A percentile compares a stretch with the other conserved stretches of the same genome.
Conservation (phyloP, 208 protist species). For the Leishmania martiniquensis region DNA sequence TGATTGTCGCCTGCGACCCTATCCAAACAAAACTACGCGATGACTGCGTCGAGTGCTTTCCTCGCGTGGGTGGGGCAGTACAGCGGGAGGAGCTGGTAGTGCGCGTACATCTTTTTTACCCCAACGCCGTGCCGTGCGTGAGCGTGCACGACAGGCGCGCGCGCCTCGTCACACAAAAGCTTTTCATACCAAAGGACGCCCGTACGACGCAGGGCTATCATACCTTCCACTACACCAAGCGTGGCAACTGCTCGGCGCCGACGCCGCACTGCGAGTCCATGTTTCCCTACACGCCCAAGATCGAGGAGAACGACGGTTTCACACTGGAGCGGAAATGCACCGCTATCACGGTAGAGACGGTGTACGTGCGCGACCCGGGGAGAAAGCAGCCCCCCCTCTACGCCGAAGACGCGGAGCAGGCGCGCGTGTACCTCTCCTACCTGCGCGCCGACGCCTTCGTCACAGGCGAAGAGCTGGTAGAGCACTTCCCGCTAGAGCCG, state of each 20-base stretch:
- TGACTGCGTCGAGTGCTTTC: slow-evolving; percentile 28
- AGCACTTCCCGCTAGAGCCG: slow-evolving; percentile 6
- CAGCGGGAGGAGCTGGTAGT: slow-evolving; percentile 9
- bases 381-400: slow-evolving; percentile 16
- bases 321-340: not conserved
- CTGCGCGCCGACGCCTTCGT: slow-evolving; percentile 13
- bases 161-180: slow-evolving; percentile 24
- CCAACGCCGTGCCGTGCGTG: slow-evolving; percentile 10
- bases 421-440: slow-evolving; percentile 20
- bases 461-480: slow-evolving; percentile 19
- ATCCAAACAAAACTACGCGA: slow-evolving; percentile 22
- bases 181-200: slow-evolving; percentile 13
- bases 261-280: slow-evolving; percentile 8
- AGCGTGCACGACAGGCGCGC: slow-evolving; percentile 16
- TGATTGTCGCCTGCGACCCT: slow-evolving; percentile 22
- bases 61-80: not conserved
- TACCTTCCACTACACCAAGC: slow-evolving; percentile 1
- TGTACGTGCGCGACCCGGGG: slow-evolving; percentile 19
- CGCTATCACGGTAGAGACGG: slow-evolving; percentile 27
- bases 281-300: slow-evolving; percentile 20
- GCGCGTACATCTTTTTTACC: slow-evolving; percentile 25
- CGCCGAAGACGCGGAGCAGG: slow-evolving; percentile 18
- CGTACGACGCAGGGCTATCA: slow-evolving; percentile 14
- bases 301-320: not conserved
- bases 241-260: not conserved